Percentiles rank a stretch among this genome's conserved stretches.
These are phyloP conservation scores for Phytopythium kandeliae DNA, from an alignment of 352 stramenopile species.

Conservation along the genomic window DNA sequence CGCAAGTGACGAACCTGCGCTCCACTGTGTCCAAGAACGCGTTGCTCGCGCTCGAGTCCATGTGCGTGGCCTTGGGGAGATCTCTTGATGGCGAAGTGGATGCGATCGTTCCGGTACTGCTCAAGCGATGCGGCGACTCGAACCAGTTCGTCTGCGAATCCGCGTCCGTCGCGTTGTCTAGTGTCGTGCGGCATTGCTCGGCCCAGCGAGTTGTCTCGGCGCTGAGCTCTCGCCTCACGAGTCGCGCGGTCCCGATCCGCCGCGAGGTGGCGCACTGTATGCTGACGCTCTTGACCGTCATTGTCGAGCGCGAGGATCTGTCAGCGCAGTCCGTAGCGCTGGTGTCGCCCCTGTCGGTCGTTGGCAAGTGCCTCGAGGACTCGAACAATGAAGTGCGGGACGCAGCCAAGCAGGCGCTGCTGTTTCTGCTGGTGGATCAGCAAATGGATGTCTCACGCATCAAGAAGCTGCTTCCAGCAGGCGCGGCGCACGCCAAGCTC, in stretches of 20 bases:
- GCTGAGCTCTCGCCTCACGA: constrained; percentile 30
- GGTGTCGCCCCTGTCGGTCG: constrained; percentile 25
- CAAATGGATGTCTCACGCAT: constrained; percentile 34
- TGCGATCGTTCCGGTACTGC: constrained; percentile 43
- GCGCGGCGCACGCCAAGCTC: constrained; percentile 32
- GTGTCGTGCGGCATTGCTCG: constrained; percentile 54
- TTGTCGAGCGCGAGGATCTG: constrained; percentile 1
- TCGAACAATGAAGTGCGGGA: constrained; percentile 76
- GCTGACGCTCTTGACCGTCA: constrained; percentile 40
- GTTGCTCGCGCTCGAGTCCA: constrained; percentile 57
- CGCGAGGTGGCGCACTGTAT: constrained; percentile 55
- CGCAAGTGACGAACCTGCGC: constrained; percentile 65
- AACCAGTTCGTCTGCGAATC: constrained; percentile 76
- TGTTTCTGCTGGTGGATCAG: constrained; percentile 39
- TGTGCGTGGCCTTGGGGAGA: constrained; percentile 38
- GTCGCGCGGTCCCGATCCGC: constrained; percentile 45
- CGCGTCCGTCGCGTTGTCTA: constrained; percentile 32
- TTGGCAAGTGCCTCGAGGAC: constrained; percentile 65
- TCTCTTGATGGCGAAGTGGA: constrained; percentile 59
- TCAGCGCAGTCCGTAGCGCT: not conserved
- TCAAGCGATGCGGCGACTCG: constrained; percentile 63
- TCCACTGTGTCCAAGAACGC: constrained; percentile 75
- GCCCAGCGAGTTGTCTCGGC: constrained; percentile 34
- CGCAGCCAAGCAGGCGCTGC: constrained; percentile 48
- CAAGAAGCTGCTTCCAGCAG: constrained; percentile 45